Base-by-base conservation (phyloP, 257 asterid genomes). In the Scutellaria galericulata region DNA sequence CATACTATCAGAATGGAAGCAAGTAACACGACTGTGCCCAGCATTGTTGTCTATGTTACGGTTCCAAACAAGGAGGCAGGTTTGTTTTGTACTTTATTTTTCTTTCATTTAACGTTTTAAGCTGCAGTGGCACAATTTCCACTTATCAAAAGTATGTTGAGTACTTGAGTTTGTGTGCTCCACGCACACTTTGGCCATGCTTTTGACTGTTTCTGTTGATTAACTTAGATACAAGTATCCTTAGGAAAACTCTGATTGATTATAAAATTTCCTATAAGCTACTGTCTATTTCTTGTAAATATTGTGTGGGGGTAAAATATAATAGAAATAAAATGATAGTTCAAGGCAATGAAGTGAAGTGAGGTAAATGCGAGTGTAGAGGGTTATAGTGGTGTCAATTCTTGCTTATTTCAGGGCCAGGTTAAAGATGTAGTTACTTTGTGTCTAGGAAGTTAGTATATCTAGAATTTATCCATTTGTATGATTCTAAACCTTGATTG, bases 31-130 rank as follows among this genome's bases (percentile, higher is more conserved):
- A 88, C 88, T 31, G 96, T 88, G 41, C 91, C 99, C 75, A 84
- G 87, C 82, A 90, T 95, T 77, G 99, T 95, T 75, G 99, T 92
- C 47, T 95, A 95, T 80, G 99, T 95, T 46, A 95, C 98, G 27
- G 98, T 88, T 82, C 97, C 98, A 4, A 93, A 85, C 80, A 85
- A 88, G 79, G 98, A 90, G 74, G 90, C 95, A 68, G 98, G 98
- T 93, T 44, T 45, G 81, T 73, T 7, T 68, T 54, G 11, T 5
- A 24, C 11, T 47, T 44, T 67, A 27, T 45, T 9, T 20, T 45
- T 51, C 5, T 31, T 41, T 11, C 42, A 18, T 24, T 64, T 18
- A 7, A 60, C 54, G 27, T 2, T 2, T 58, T 6, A 40, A 52
- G n/a, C 44, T 20, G 20, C 13, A n/a, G 70, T 52, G 55, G 53